Conservation (phyloP, 1,139 yeast genomes). For the Suhomyces atakaporum region DNA sequence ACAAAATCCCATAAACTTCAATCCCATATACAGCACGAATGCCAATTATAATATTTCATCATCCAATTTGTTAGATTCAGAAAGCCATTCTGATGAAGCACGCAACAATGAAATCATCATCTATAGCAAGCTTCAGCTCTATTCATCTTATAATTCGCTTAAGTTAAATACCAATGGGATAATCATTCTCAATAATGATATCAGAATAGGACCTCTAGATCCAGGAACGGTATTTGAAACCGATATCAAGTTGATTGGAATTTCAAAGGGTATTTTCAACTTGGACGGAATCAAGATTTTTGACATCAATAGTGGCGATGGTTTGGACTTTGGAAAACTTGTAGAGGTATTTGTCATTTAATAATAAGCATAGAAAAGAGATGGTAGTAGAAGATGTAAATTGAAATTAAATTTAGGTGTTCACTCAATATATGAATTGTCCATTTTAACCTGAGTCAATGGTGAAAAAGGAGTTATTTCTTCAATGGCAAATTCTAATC, state of each 20-base stretch:
- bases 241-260: constrained; percentile 59
- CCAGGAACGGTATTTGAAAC: constrained; percentile 67
- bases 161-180: constrained; percentile 49
- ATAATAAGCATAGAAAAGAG: background rate
- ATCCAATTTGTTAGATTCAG: constrained; percentile 17
- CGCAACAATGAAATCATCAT: constrained; percentile 15
- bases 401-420: too few relatives aligned
- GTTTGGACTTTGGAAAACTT: constrained; percentile 69
- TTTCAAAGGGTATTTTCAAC: constrained; percentile 64
- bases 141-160: constrained; percentile 36
- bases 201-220: constrained; percentile 63
- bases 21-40: constrained; percentile 18
- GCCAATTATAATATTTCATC: constrained; percentile 19
- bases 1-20: constrained; percentile 31
- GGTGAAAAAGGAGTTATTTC: too few relatives aligned
- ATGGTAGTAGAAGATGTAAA: too few relatives aligned
- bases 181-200: constrained; percentile 63
- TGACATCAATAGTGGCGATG: constrained; percentile 67
- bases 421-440: too few relatives aligned
- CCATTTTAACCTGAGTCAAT: too few relatives aligned
- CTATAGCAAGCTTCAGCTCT: constrained; percentile 28
- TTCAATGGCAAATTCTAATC: too few relatives aligned
- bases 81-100: constrained; percentile 1
- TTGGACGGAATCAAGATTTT: constrained; percentile 65
- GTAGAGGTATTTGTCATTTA: constrained; percentile 66